Conservation (phyloP, 225 moss, liverwort and hornwort genomes). For the Bryum argenteum region DNA sequence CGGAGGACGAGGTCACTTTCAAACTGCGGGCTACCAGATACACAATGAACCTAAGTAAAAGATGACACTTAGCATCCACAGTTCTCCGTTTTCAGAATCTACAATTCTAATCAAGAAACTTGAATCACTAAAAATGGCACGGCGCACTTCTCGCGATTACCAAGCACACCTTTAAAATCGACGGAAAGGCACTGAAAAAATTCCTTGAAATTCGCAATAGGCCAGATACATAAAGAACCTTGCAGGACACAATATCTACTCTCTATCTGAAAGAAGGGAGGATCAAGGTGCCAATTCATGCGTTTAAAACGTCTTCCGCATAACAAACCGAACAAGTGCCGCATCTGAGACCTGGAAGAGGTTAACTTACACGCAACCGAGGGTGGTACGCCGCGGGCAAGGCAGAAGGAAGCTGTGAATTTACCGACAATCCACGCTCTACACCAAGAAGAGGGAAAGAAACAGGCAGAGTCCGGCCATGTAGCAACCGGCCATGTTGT, state of each 20-base stretch:
- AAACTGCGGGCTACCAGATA: background rate
- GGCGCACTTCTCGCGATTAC: background rate
- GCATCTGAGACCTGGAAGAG: slow-evolving; percentile 1
- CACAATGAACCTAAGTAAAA: background rate
- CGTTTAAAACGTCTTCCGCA: background rate
- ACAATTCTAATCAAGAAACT: background rate
- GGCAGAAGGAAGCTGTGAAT: background rate
- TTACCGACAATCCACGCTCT: slow-evolving; percentile 38
- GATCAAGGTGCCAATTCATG: background rate
- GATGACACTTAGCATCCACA: slow-evolving; percentile 9
- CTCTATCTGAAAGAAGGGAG: background rate
- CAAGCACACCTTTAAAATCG: slow-evolving; percentile 10
- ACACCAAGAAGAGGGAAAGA: background rate
- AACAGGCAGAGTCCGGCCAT: background rate
- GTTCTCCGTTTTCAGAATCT: background rate
- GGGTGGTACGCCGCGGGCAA: background rate
- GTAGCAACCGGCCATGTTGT: background rate
- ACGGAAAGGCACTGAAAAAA: slow-evolving; percentile 2
- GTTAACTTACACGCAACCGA: slow-evolving; percentile 1
- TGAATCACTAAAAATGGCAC: slow-evolving; percentile 7
- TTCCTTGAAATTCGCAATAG: slow-evolving; percentile 1
- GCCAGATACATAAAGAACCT: background rate
- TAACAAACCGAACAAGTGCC: background rate
- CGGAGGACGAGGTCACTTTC: background rate
- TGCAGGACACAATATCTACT: slow-evolving; percentile 11